Evolutionary conservation across 2,329 filamentous ascomycete genomes (phyloP).

Genomic region (Scedosporium aurantiacum): DNA sequence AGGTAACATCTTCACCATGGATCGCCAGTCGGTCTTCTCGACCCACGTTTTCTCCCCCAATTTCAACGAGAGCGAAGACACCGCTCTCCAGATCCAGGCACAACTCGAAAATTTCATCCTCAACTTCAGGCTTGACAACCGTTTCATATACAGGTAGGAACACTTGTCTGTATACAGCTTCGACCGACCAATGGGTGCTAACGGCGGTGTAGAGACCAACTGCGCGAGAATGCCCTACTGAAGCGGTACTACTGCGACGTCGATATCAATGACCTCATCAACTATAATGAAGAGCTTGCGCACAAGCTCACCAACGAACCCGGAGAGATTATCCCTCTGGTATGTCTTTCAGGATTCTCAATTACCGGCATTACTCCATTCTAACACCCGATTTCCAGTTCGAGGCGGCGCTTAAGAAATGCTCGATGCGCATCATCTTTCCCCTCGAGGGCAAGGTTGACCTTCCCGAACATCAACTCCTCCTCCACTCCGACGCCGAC

Average conservation of each 20-base stretch:
- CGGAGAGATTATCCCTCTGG: slow-evolving; percentile 82
- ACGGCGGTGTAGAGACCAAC: slow-evolving; percentile 60
- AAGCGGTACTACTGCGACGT: slow-evolving; percentile 95
- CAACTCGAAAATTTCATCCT: slow-evolving; percentile 85
- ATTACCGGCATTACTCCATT: slow-evolving; percentile 5
- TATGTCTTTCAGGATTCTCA: slow-evolving; percentile 29
- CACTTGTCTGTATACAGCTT: neutral
- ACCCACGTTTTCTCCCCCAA: slow-evolving; percentile 67
- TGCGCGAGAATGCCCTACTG: slow-evolving; percentile 85
- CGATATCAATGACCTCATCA: slow-evolving; percentile 90
- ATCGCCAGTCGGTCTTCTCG: slow-evolving; percentile 78
- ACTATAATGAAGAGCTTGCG: slow-evolving; percentile 89
- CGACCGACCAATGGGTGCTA: neutral
- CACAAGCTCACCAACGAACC: slow-evolving; percentile 84
- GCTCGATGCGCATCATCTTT: slow-evolving; percentile 87
- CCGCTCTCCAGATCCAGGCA: slow-evolving; percentile 59
- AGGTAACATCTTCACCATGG: slow-evolving; percentile 42
- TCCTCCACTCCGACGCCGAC: slow-evolving; percentile 84
- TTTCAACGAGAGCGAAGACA: slow-evolving; percentile 56
- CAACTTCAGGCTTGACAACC: slow-evolving; percentile 86
- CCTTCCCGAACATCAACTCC: slow-evolving; percentile 84
- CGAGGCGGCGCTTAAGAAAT: slow-evolving; percentile 78
- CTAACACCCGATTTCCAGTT: slow-evolving; percentile 46
- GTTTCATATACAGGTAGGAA: slow-evolving; percentile 79
- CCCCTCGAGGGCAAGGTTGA: slow-evolving; percentile 54